Conservation (phyloP, 2,329 filamentous ascomycete species). For the Xylariaceae sp. region DNA sequence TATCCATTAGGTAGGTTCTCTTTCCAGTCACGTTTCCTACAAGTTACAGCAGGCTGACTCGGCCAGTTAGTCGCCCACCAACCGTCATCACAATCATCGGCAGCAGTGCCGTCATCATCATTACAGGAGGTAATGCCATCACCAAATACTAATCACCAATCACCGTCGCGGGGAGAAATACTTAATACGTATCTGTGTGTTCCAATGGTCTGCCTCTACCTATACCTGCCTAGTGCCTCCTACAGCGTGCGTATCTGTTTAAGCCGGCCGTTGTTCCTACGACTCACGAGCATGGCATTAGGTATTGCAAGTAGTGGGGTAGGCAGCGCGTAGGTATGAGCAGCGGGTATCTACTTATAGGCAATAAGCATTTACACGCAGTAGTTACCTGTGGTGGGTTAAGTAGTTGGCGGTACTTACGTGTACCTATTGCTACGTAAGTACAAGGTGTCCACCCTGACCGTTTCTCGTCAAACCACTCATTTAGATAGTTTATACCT, state of each 20-base stretch:
- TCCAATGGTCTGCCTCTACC: neutral
- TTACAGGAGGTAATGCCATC: neutral
- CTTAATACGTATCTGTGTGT: neutral
- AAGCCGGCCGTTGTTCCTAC: neutral
- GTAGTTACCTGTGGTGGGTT: neutral
- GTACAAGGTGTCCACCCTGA: neutral
- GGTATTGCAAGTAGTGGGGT: neutral
- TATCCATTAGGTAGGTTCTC: slow-evolving; percentile 1
- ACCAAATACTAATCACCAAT: neutral
- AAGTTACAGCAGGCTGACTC: slow-evolving; percentile 22
- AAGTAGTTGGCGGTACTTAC: no score
- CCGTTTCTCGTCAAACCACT: neutral
- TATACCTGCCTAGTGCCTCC: neutral
- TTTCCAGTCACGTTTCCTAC: slow-evolving; percentile 10
- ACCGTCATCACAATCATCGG: neutral
- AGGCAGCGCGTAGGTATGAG: neutral
- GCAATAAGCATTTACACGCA: neutral
- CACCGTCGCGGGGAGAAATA: neutral
- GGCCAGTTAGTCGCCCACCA: slow-evolving; percentile 8
- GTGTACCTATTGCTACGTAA: no score
- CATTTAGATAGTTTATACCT: neutral
- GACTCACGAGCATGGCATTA: neutral
- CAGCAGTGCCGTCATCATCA: neutral
- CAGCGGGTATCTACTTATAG: neutral
- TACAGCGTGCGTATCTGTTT: neutral